phyloP scores from a whole-genome alignment of 192 early-diverging fungal species.

The Linnemannia schmuckeri region DNA sequence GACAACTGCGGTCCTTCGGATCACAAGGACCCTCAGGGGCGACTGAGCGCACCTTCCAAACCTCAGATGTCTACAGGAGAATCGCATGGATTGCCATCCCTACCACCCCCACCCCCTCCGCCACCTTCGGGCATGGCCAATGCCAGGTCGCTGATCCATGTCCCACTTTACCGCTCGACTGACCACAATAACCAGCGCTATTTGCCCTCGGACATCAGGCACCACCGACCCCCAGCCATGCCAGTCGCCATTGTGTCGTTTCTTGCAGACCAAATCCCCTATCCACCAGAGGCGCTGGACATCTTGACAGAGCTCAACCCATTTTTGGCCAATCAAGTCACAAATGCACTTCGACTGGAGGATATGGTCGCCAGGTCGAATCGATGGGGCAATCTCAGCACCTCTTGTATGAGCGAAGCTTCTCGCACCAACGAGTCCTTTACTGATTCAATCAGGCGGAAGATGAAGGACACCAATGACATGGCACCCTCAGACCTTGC shows the following conservation, averaged over 20 bases:
- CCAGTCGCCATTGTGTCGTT: conserved; percentile 69
- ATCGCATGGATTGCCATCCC: conserved; percentile 30
- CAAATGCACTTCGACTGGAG: conserved; percentile 36
- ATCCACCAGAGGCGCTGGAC: conserved; percentile 57
- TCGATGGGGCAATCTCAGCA: conserved; percentile 22
- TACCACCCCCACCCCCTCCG: conserved; percentile 35
- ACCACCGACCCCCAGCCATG: conserved; percentile 42
- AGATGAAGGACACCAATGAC: conserved; percentile 32
- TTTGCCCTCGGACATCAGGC: conserved; percentile 41
- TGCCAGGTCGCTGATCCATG: conserved; percentile 65
- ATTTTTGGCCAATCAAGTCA: conserved; percentile 59
- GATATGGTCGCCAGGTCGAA: conserved; percentile 28
- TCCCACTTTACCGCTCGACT: conserved; percentile 64
- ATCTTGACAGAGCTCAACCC: conserved; percentile 57
- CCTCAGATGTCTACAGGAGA: not conserved
- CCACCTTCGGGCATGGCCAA: conserved; percentile 49
- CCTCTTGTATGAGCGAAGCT: conserved; percentile 12
- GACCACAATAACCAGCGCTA: conserved; percentile 50
- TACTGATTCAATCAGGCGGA: conserved; percentile 31
- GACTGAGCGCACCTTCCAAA: conserved; percentile 1
- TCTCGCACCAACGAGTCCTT: conserved; percentile 32
- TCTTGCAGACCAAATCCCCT: conserved; percentile 66
- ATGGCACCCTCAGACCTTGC: conserved; percentile 11
- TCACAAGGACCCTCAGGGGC: not conserved
- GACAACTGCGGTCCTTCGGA: conserved; percentile 30